phyloP scores from a whole-genome alignment of 257 asterid genomes.

The Eustoma russellianum region DNA sequence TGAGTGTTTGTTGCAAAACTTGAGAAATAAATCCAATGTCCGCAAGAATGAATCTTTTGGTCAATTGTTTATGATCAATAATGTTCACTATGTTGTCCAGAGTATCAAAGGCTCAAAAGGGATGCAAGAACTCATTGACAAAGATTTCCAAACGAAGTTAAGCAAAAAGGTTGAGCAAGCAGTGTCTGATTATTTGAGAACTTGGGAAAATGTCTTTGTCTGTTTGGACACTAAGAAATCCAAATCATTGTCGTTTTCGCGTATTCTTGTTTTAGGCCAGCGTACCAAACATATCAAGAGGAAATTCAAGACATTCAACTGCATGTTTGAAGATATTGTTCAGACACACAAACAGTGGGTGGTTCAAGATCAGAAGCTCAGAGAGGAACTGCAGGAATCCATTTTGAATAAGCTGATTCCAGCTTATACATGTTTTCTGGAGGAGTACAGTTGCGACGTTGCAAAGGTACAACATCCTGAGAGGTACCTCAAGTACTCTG shows the following conservation, averaged over 20 bases:
- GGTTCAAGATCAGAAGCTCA: conserved; percentile 61
- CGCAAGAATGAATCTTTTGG: conserved; percentile 52
- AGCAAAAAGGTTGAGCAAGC: conserved; percentile 36
- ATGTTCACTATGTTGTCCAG: conserved; percentile 61
- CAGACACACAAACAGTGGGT: conserved; percentile 56
- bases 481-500: conserved; percentile 64
- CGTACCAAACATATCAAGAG: conserved; percentile 53
- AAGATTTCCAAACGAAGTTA: conserved; percentile 40
- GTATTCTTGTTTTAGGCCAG: conserved; percentile 59
- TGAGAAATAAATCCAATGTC: conserved; percentile 52
- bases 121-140: conserved; percentile 65
- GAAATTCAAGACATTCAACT: conserved; percentile 63
- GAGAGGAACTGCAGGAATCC: conserved; percentile 68
- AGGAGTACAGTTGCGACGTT: conserved; percentile 52
- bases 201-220: conserved; percentile 53
- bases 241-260: conserved; percentile 33
- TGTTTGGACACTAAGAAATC: conserved; percentile 62
- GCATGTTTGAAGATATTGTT: conserved; percentile 64
- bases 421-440: conserved; percentile 62
- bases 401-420: conserved; percentile 54
- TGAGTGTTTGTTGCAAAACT: conserved; percentile 48
- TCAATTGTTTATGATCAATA: conserved; percentile 72
- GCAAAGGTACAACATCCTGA: conserved; percentile 75
- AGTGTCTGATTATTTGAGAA: conserved; percentile 48
- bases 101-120: conserved; percentile 52